A percentile compares a stretch with the other conserved stretches of the same genome.
phyloP scores from a whole-genome alignment of 345 rosid genomes.

The Physaria fendleri region DNA sequence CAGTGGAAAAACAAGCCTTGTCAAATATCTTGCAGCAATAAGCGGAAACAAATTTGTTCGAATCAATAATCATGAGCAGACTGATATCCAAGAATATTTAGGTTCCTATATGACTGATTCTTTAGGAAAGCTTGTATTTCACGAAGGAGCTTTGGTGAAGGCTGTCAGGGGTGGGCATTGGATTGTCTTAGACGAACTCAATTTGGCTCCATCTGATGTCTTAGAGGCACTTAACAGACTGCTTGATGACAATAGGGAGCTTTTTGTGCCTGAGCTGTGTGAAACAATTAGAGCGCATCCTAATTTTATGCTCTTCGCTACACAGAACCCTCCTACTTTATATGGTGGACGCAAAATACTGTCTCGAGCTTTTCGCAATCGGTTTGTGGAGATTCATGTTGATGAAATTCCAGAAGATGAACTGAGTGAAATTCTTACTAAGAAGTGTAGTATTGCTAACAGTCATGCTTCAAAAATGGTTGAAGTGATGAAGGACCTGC shows the following conservation, averaged over 20 bases:
- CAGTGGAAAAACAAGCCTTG: slow-evolving; percentile 98
- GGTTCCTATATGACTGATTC: slow-evolving; percentile 81
- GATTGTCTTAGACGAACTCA: slow-evolving; percentile 94
- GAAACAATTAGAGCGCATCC: slow-evolving; percentile 83
- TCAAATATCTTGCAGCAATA: slow-evolving; percentile 80
- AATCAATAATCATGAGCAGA: slow-evolving; percentile 93
- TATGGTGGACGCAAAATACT: slow-evolving; percentile 98
- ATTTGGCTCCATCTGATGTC: slow-evolving; percentile 97
- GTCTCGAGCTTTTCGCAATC: slow-evolving; percentile 95
- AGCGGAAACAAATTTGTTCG: slow-evolving; percentile 89
- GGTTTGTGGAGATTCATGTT: slow-evolving; percentile 97
- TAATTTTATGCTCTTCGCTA: slow-evolving; percentile 92
- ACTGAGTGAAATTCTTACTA: slow-evolving; percentile 57
- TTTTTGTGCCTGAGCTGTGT: slow-evolving; percentile 76
- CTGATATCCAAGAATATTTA: slow-evolving; percentile 87
- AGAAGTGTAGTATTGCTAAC: slow-evolving; percentile 60
- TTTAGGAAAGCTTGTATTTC: slow-evolving; percentile 81
- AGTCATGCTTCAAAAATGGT: slow-evolving; percentile 82
- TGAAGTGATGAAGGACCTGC: slow-evolving; percentile 90
- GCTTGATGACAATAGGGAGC: slow-evolving; percentile 95
- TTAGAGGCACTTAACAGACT: slow-evolving; percentile 86
- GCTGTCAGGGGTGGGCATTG: slow-evolving; percentile 87
- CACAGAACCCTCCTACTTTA: slow-evolving; percentile 89
- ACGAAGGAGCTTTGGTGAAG: slow-evolving; percentile 90
- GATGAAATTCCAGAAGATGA: slow-evolving; percentile 93